These are phyloP conservation scores for Suhomyces sp. DNA, from an alignment of 805 yeast genomes.

Conservation along the genomic window DNA sequence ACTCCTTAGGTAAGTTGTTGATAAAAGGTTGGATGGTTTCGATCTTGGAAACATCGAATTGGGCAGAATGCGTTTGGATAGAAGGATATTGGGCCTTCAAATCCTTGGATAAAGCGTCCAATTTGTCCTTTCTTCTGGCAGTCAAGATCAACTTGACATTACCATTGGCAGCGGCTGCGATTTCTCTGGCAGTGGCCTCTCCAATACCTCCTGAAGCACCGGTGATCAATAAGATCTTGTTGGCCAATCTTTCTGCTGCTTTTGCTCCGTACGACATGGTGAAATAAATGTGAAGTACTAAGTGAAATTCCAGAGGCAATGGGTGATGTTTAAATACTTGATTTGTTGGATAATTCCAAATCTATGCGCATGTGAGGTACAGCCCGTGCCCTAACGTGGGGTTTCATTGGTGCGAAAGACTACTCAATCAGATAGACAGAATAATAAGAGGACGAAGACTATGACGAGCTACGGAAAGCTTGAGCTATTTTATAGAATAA, in stretches of 20 bases:
- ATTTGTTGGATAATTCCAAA: no score
- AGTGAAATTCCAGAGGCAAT: no score
- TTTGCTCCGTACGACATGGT: conserved; percentile 64
- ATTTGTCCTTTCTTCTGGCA: conserved; percentile 72
- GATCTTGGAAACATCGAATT: conserved; percentile 42
- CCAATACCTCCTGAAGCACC: conserved; percentile 98
- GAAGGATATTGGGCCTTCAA: conserved; percentile 50
- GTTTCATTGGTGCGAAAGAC: no score
- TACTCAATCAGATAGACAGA: no score
- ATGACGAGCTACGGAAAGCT: no score
- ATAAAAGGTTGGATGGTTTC: conserved; percentile 52
- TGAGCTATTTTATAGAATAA: no score
- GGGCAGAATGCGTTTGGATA: conserved; percentile 56
- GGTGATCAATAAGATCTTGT: conserved; percentile 81
- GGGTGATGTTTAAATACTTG: no score
- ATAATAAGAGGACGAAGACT: no score
- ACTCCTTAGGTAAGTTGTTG: conserved; percentile 53
- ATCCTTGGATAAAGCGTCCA: conserved; percentile 48
- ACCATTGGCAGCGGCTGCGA: conserved; percentile 76
- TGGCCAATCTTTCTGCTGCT: conserved; percentile 79
- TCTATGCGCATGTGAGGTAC: no score
- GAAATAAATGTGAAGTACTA: no score
- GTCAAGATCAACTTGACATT: conserved; percentile 66
- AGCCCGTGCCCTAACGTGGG: no score
- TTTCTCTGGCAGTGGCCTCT: conserved; percentile 83